phyloP scores from a whole-genome alignment of 1,284 basidiomycete species.

The Ganoderma lucidum region DNA sequence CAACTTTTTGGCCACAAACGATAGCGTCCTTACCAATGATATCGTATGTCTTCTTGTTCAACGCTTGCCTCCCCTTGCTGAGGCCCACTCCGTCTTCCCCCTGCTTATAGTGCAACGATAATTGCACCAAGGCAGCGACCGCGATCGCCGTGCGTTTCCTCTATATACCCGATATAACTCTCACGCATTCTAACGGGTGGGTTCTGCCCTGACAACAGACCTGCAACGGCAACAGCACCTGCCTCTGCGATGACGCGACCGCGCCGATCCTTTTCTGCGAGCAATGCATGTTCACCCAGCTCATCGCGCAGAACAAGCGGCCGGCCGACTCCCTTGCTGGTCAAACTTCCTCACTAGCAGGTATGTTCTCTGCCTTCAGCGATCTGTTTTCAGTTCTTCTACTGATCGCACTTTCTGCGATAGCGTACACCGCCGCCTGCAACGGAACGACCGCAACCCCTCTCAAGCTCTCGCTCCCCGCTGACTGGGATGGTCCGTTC shows the following conservation, averaged over 20 bases:
- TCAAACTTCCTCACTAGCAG: conserved; percentile 58
- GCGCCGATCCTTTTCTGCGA: conserved; percentile 59
- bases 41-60: conserved; percentile 44
- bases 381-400: not conserved
- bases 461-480: conserved; percentile 53
- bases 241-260: conserved; percentile 58
- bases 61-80: conserved; percentile 1
- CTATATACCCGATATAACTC: not conserved
- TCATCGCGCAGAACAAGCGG: conserved; percentile 58
- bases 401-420: not conserved
- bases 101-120: conserved; percentile 34
- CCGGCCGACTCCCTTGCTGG: conserved; percentile 61
- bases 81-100: not conserved
- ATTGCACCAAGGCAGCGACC: not conserved
- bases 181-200: not conserved
- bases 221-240: conserved; percentile 48
- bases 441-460: conserved; percentile 47
- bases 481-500: conserved; percentile 67
- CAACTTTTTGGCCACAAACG: conserved; percentile 55
- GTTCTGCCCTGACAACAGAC: conserved; percentile 26
- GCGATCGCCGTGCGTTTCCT: not conserved
- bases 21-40: conserved; percentile 45
- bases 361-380: conserved; percentile 43
- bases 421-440: conserved; percentile 62
- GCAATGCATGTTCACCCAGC: conserved; percentile 66